Evolutionary conservation across 805 yeast species (phyloP).

Genomic region (Candida maris): DNA sequence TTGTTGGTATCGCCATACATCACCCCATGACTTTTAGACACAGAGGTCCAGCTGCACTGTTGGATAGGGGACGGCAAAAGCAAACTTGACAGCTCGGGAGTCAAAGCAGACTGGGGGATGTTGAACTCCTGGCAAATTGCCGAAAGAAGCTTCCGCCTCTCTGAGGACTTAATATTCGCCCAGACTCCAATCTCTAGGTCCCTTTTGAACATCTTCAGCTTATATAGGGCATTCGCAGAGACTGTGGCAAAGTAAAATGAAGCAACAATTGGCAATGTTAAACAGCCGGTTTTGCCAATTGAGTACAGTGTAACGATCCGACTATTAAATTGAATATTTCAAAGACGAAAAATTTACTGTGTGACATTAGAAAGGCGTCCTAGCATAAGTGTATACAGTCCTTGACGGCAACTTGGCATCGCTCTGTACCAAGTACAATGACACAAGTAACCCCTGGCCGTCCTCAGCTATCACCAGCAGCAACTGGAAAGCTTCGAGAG

Average conservation of each 20-base stretch:
- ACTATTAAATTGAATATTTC: too few relatives aligned
- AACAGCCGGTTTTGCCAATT: too few relatives aligned
- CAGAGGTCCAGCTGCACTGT: slow-evolving; percentile 58
- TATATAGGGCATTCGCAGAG: not conserved
- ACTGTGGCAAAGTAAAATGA: not conserved
- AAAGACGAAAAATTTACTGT: too few relatives aligned
- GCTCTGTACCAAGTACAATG: too few relatives aligned
- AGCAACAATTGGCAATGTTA: not conserved
- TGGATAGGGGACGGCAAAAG: slow-evolving; percentile 55
- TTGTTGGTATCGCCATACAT: slow-evolving; percentile 62
- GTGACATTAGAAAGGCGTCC: too few relatives aligned
- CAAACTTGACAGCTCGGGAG: slow-evolving; percentile 36
- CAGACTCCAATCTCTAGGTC: slow-evolving; percentile 62
- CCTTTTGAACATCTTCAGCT: slow-evolving; percentile 47
- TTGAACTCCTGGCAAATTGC: slow-evolving; percentile 40
- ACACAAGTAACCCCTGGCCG: too few relatives aligned
- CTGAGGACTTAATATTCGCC: slow-evolving; percentile 80
- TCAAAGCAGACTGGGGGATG: slow-evolving; percentile 36
- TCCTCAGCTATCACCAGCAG: too few relatives aligned
- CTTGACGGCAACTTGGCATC: too few relatives aligned
- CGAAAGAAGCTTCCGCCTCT: slow-evolving; percentile 53
- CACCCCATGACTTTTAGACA: slow-evolving; percentile 48
- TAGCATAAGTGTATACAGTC: too few relatives aligned
- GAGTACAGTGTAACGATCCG: too few relatives aligned
- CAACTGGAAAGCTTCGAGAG: too few relatives aligned